Conservation (phyloP, 139 green algal genomes). For the Chlorella ohadii region DNA sequence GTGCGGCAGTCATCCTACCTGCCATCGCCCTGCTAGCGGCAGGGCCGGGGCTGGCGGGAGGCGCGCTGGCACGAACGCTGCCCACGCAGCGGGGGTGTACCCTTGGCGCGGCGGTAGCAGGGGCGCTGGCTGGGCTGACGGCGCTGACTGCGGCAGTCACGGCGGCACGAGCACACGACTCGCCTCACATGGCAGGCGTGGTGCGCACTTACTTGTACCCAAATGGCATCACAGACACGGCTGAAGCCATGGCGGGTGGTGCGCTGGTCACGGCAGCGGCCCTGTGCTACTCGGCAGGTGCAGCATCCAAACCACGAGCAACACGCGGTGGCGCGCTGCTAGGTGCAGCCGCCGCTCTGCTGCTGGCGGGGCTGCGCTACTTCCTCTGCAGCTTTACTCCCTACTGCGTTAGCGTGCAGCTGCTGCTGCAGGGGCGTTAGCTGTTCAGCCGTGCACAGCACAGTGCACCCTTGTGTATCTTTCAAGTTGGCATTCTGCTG, state of each 20-base stretch:
- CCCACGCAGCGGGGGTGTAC: neutral
- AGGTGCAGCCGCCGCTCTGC: conserved; percentile 20
- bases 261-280: conserved; percentile 7
- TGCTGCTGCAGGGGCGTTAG: conserved; percentile 18
- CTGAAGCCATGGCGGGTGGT: neutral
- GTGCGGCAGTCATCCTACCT: neutral
- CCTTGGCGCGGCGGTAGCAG: neutral
- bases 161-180: neutral
- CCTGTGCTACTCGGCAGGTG: conserved; percentile 29
- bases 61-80: conserved; percentile 19
- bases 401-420: conserved; percentile 45
- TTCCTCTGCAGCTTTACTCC: conserved; percentile 49
- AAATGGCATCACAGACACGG: conserved; percentile 4
- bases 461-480: neutral
- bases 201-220: conserved; percentile 9
- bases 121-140: neutral
- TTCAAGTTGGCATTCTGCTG: neutral
- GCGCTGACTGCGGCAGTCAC: neutral
- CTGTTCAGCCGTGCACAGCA: neutral
- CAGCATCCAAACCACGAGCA: conserved; percentile 14
- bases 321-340: conserved; percentile 36
- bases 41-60: neutral
- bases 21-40: conserved; percentile 1
- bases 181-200: neutral
- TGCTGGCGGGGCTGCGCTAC: conserved; percentile 16